A percentile compares a stretch with the other conserved stretches of the same genome.
Evolutionary conservation across 164 flowering plant genomes (phyloP).

Genomic region (Chloranthus sessilifolius): DNA sequence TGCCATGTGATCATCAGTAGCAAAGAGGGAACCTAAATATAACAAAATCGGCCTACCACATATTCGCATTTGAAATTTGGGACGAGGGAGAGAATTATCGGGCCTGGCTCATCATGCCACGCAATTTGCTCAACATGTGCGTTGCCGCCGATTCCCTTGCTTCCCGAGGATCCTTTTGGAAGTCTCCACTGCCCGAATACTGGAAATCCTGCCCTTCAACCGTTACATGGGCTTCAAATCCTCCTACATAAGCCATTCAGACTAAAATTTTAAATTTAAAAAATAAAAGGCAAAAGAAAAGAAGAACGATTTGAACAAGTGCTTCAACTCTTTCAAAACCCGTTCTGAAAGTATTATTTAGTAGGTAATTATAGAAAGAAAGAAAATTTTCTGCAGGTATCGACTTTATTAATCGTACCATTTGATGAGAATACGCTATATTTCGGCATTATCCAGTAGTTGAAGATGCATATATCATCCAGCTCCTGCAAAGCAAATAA

Average conservation of each 20-base stretch:
- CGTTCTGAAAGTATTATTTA: too few relatives aligned
- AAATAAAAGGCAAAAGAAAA: not conserved
- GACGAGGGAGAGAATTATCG: too few relatives aligned
- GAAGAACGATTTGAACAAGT: too few relatives aligned
- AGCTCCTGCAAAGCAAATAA: constrained; percentile 37
- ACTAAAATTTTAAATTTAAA: not conserved
- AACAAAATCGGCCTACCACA: too few relatives aligned
- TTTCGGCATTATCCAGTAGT: constrained; percentile 53
- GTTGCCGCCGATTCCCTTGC: constrained; percentile 58
- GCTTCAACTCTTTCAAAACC: too few relatives aligned
- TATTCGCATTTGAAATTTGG: too few relatives aligned
- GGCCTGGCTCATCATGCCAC: constrained; percentile 10
- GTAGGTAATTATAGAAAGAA: too few relatives aligned
- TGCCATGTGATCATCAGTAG: too few relatives aligned
- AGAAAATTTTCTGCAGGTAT: too few relatives aligned
- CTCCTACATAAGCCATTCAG: constrained; percentile 30
- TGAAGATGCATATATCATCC: constrained; percentile 45
- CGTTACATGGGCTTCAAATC: constrained; percentile 33
- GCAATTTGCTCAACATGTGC: constrained; percentile 30
- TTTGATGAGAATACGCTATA: constrained; percentile 29
- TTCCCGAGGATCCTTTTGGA: constrained; percentile 23
- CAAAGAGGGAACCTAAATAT: too few relatives aligned
- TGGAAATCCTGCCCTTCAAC: constrained; percentile 41
- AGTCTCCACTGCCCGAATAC: constrained; percentile 23
- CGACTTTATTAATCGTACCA: constrained; percentile 36